A percentile compares a stretch with the other conserved stretches of the same genome.
phyloP scores from a whole-genome alignment of 805 yeast genomes.

The Komagataella mondaviorum region DNA sequence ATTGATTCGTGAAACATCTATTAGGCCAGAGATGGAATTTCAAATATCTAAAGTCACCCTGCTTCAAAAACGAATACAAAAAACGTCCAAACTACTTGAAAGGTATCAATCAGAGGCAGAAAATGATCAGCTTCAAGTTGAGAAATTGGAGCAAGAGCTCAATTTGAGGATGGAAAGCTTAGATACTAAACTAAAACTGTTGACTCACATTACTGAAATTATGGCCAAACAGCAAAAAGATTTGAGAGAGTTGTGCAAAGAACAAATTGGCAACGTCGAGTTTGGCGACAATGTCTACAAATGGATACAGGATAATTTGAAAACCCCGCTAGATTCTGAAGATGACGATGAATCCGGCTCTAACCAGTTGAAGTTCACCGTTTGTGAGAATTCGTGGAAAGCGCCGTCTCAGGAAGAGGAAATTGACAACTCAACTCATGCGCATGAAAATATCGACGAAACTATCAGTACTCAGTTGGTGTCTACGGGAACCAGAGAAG shows the following conservation, averaged over 20 bases:
- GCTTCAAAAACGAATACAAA: background rate
- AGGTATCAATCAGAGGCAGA: background rate
- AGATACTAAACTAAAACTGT: background rate
- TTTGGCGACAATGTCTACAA: background rate
- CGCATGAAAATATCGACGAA: background rate
- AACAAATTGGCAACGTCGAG: background rate
- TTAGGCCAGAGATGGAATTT: background rate
- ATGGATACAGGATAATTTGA: background rate
- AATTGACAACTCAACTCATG: background rate
- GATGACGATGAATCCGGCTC: background rate
- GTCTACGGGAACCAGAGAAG: background rate
- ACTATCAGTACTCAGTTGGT: background rate
- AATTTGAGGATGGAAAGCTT: background rate
- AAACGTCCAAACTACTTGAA: background rate
- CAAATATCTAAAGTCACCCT: background rate
- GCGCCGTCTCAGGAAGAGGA: background rate
- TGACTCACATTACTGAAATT: background rate
- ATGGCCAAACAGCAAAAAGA: background rate
- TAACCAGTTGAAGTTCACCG: background rate
- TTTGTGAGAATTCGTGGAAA: background rate
- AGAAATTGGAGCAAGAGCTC: background rate
- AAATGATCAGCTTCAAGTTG: background rate
- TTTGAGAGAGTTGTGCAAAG: background rate
- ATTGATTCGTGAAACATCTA: background rate
- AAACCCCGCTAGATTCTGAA: background rate